These are phyloP conservation scores for Sphagnum magellanicum DNA, from an alignment of 228 moss, liverwort and hornwort genomes.

Conservation along the genomic window DNA sequence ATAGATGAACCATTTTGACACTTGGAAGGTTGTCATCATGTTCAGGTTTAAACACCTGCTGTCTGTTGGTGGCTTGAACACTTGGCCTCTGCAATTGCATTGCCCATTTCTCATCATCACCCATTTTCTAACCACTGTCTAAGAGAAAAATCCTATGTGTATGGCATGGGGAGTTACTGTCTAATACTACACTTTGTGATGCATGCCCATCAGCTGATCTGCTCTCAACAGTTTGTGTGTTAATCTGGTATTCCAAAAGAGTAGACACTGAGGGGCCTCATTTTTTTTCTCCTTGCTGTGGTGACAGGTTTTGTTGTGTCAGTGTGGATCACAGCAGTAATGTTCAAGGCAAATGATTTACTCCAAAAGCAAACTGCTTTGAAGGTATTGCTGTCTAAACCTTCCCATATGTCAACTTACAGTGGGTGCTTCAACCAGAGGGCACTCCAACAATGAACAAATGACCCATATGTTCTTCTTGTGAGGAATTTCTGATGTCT, in stretches of 20 bases:
- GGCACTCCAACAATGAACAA: neutral
- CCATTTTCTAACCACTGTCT: neutral
- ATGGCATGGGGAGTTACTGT: neutral
- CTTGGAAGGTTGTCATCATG: too few species aligned
- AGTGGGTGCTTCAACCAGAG: too few species aligned
- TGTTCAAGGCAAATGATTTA: slow-evolving; percentile 45
- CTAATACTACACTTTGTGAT: neutral
- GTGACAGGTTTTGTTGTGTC: slow-evolving; percentile 40
- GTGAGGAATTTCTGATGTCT: slow-evolving; percentile 15
- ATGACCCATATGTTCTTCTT: neutral
- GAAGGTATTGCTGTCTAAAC: slow-evolving; percentile 18
- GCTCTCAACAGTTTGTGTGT: neutral
- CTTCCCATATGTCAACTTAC: neutral
- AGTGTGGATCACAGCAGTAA: slow-evolving; percentile 43
- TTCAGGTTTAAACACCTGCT: too few species aligned
- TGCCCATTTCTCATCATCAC: neutral
- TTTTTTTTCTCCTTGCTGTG: neutral
- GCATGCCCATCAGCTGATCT: neutral
- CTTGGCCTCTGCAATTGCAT: too few species aligned
- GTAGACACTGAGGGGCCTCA: neutral
- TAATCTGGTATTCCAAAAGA: neutral
- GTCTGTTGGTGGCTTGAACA: too few species aligned
- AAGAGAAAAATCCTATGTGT: neutral
- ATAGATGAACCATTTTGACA: too few species aligned
- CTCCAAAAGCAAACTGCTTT: slow-evolving; percentile 43